Base-by-base conservation (phyloP, 2,329 filamentous ascomycete genomes). In the Laburnicola sp. region DNA sequence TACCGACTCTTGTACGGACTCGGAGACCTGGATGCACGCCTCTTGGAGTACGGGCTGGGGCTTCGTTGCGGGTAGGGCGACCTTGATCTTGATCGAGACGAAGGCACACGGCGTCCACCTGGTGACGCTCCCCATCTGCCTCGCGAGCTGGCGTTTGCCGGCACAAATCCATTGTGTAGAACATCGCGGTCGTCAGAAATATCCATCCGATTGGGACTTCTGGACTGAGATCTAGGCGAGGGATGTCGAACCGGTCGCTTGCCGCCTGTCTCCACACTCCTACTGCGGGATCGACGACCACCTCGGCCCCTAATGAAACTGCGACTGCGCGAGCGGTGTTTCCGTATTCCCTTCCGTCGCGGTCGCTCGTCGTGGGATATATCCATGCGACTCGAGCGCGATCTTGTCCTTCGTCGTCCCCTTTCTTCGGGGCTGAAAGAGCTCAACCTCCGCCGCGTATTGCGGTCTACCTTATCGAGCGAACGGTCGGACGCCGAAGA, bases 341-440 rank as follows among this genome's bases (percentile, higher is more conserved):
- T 53, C 4, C 41, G 37, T 3, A 22, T 30, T 36, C 32, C 50
- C 26, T 53, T 56, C 26, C 36, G 40, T 22, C 49, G 48, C 8
- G 48, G 27, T 2, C 35, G 50, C 27, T 57, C 51, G 10, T 63
- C 64, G 5, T 61, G 56, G 8, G 60, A 60, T 23, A 50, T 54
- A 27, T 66, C 64, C 62, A 66, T 64, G 48, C 54, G 62, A 42
- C 53, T 59, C 3, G 69, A 70, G 6, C 52, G 39, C 10, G 68
- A 70, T 48, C 68, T 60, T 21, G 62, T 64, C 35, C 66, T 60
- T 22, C 62, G 61, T 1, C 71, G 62, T 3, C 71, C 71, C 31
- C 71, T 63, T 48, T 68, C 56, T 32, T 51, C 64, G 6, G 71
- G 71, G 50, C 71, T 74, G 54, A 70, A 71, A 4, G 71, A 72